A percentile compares a stretch with the other conserved stretches of the same genome.
These are phyloP conservation scores for Ziziphus jujuba DNA, from an alignment of 306 rosid species.

Conservation along the genomic window DNA sequence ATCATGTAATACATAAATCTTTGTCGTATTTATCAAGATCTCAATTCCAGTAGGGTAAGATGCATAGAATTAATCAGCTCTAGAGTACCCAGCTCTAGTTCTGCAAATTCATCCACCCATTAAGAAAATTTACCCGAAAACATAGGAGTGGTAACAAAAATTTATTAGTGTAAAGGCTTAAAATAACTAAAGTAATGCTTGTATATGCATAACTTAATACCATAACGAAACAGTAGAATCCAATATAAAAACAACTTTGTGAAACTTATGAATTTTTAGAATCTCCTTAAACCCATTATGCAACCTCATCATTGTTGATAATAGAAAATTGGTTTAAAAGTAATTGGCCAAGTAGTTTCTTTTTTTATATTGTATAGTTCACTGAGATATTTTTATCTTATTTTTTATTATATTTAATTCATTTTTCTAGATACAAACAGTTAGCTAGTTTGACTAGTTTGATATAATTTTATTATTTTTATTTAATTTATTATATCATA, in stretches of 20 bases:
- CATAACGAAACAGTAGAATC: conserved; percentile 73
- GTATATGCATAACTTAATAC: conserved; percentile 66
- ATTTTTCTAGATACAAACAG: too few species aligned
- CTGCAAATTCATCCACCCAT: conserved; percentile 45
- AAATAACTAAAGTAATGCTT: conserved; percentile 66
- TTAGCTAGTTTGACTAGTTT: too few species aligned
- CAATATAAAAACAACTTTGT: conserved; percentile 71
- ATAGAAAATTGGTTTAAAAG: too few species aligned
- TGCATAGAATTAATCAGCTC: conserved; percentile 93
- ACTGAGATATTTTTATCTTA: too few species aligned
- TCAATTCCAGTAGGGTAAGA: conserved; percentile 94
- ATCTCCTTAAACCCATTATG: conserved; percentile 58
- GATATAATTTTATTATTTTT: too few species aligned
- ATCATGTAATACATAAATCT: conserved; percentile 36
- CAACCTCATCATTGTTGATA: conserved; percentile 35
- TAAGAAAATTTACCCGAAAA: neutral
- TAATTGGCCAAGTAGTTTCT: too few species aligned
- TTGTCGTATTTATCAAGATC: conserved; percentile 74
- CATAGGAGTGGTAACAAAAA: neutral
- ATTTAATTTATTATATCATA: too few species aligned
- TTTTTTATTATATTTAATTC: too few species aligned
- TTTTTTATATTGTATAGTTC: too few species aligned
- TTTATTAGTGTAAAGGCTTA: neutral
- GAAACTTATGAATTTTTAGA: conserved; percentile 76
- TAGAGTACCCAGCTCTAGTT: conserved; percentile 94